Percentiles rank a stretch among this genome's conserved stretches.
Conservation (phyloP, 257 asterid genomes). For the Nicotiana benthamiana region DNA sequence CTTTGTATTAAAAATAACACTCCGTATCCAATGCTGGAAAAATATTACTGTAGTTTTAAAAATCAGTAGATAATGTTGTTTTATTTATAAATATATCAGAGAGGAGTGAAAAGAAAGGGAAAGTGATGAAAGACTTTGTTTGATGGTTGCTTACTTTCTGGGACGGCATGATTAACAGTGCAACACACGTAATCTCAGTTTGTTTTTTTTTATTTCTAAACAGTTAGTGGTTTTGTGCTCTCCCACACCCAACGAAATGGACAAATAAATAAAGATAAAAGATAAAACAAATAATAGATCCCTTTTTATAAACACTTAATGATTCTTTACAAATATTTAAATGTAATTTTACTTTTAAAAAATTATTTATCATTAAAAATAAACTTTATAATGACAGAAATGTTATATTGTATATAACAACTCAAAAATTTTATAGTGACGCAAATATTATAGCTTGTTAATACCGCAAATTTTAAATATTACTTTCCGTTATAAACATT, state of each 20-base stretch:
- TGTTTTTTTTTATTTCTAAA: neutral
- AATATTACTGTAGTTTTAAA: neutral
- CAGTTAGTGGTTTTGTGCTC: neutral
- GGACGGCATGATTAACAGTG: neutral
- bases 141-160: neutral
- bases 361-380: no score
- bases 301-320: neutral
- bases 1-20: neutral
- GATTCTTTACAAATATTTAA: neutral
- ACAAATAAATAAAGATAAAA: neutral
- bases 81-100: neutral
- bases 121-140: neutral
- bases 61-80: neutral
- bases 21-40: neutral
- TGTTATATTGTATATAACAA: no score
- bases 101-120: neutral
- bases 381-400: no score
- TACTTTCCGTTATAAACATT: no score
- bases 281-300: no score
- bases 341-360: no score
- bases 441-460: neutral
- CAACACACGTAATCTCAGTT: neutral
- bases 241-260: neutral
- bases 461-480: no score
- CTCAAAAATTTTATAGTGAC: neutral